Evolutionary conservation across 2,329 filamentous ascomycete species (phyloP), one percentile per base, ranked within the genome.

Genomic region (Cladorrhinum sp.): DNA sequence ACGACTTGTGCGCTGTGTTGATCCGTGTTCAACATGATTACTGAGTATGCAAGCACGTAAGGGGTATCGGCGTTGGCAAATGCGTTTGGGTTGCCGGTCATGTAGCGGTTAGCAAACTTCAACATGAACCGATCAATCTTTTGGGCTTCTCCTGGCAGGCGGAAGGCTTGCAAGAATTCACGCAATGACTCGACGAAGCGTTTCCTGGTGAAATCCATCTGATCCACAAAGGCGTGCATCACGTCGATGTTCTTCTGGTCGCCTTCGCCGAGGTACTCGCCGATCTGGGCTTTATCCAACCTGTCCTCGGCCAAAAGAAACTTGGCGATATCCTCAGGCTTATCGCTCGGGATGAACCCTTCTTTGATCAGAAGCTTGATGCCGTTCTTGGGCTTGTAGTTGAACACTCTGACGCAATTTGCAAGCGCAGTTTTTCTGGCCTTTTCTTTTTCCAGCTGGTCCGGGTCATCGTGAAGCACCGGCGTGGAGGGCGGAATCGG

Each of bases 51-150:
- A 39, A 99, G 80, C 8, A 99, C 92, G 68, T 99, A 99, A 14
- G 95, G 94, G 0, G 96, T 99, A 73, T 99, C 96, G 1, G 95
- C 96, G 70, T 98, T 99, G 36, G 95, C 95, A 74, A 96, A 99
- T 1, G 95, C 94, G 71, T 96, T 96, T 0, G 95, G 95, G 68
- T 99, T 99, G 28, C 93, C 93, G 62, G 88, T 89, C 56, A 96
- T 90, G 73, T 99, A 99, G 62, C 94, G 88, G 74, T 98, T 94
- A 9, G 95, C 95, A 76, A 98, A 99, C 74, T 99, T 99, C 67
- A 99, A 80, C 95, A 99, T 98, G 76, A 98, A 96, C 53, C 95
- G 91, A 85, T 99, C 95, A 67, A 99, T 99, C 79, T 99, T 99
- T 73, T 99, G 95, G 0, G 93, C 93, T 75, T 99, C 95, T 63